Conservation (phyloP, 2,329 filamentous ascomycete species). For the Penicillium sp. region DNA sequence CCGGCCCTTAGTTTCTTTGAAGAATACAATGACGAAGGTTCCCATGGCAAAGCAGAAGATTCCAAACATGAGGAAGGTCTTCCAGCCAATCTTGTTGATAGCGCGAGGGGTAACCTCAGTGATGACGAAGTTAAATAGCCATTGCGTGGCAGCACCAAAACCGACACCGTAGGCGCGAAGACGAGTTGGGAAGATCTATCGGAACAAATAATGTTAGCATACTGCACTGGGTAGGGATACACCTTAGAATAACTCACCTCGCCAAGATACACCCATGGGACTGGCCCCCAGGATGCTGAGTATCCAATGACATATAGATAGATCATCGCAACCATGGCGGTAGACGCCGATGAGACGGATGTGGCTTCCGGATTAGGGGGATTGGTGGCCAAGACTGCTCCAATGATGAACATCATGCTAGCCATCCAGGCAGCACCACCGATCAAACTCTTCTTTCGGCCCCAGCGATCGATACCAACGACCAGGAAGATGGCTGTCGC, state of each 20-base stretch:
- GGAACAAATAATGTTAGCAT: constrained; percentile 5
- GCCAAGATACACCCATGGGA: constrained; percentile 30
- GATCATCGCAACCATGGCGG: constrained; percentile 41
- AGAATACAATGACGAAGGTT: constrained; percentile 28
- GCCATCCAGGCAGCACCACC: constrained; percentile 31
- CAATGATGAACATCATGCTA: constrained; percentile 36
- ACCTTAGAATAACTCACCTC: constrained; percentile 18
- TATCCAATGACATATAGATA: constrained; percentile 41
- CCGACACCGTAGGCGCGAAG: constrained; percentile 36
- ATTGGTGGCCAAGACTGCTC: constrained; percentile 26
- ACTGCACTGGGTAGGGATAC: not conserved
- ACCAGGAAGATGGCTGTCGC: constrained; percentile 31
- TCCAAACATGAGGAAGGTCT: constrained; percentile 38
- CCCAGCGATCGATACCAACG: constrained; percentile 34
- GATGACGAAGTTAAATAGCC: constrained; percentile 38
- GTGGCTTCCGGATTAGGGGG: constrained; percentile 24
- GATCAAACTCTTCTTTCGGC: constrained; percentile 30
- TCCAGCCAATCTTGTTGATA: constrained; percentile 33
- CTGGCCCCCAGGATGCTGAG: constrained; percentile 21
- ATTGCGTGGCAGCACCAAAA: constrained; percentile 33
- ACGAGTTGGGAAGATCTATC: constrained; percentile 35
- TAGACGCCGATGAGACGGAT: constrained; percentile 26
- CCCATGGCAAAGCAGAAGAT: constrained; percentile 33
- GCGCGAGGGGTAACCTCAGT: constrained; percentile 36
- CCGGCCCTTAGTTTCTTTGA: constrained; percentile 35